Conservation (phyloP, 23 red algal genomes). For the Gracilariopsis chorda region DNA sequence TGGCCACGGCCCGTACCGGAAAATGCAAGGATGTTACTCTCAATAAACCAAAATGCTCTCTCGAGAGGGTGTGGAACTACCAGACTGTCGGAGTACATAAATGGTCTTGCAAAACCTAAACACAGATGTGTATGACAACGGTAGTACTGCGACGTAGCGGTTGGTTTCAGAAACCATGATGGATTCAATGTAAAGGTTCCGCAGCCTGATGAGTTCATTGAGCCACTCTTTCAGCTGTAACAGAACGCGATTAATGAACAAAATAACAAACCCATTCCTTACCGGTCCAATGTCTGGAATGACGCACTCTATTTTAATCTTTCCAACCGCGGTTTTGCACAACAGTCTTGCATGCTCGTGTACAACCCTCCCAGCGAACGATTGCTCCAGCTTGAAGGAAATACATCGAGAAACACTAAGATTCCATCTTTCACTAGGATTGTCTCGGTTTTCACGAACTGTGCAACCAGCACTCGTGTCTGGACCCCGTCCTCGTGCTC, state of each 20-base stretch:
- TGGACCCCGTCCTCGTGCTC: too few relatives aligned
- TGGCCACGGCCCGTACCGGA: neutral
- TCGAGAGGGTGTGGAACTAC: neutral
- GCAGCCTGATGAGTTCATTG: neutral
- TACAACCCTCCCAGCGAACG: too few relatives aligned
- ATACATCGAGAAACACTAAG: too few relatives aligned
- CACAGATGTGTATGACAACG: neutral
- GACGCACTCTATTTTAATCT: too few relatives aligned
- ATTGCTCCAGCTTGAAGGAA: too few relatives aligned
- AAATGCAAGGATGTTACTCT: neutral
- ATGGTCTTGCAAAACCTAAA: conserved; percentile 14
- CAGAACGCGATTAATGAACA: neutral
- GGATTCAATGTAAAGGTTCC: neutral
- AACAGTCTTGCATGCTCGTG: too few relatives aligned
- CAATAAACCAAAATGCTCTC: conserved; percentile 4
- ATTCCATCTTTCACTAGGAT: too few relatives aligned
- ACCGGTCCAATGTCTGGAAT: too few relatives aligned
- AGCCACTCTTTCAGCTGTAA: neutral
- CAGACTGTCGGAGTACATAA: neutral
- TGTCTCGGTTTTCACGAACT: too few relatives aligned
- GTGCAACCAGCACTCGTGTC: too few relatives aligned
- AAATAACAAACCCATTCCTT: neutral
- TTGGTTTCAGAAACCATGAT: neutral
- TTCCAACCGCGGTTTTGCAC: too few relatives aligned
- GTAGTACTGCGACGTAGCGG: neutral